Evolutionary conservation across 495 filamentous ascomycete species (phyloP).

Genomic region (Trypethelium eluteriae): DNA sequence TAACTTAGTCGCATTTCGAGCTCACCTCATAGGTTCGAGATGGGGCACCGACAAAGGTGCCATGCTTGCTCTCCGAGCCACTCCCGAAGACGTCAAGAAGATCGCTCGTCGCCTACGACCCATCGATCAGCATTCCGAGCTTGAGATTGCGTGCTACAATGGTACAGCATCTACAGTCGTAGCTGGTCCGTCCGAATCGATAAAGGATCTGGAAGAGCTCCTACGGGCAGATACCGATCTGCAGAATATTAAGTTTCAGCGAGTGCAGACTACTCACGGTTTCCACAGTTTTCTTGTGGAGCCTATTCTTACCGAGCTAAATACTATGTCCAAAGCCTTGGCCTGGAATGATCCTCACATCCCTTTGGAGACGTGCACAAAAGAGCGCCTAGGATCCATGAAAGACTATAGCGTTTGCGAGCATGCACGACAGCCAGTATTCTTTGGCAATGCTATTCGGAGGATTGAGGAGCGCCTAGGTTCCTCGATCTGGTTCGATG

Average conservation of each 20-base stretch:
- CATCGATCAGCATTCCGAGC: too few species aligned
- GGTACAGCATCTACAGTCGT: not conserved
- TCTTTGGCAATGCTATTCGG: not conserved
- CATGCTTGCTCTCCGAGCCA: conserved; percentile 42
- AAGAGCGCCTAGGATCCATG: not conserved
- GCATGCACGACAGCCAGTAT: not conserved
- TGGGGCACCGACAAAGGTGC: conserved; percentile 41
- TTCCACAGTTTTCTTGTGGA: not conserved
- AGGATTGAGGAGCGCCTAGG: not conserved
- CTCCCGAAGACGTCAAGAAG: not conserved
- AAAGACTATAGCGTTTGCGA: not conserved
- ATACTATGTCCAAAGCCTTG: not conserved
- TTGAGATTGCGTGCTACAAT: conserved; percentile 1
- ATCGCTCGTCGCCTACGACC: not conserved
- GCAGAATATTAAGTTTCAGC: not conserved
- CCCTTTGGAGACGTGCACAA: not conserved
- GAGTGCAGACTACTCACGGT: not conserved
- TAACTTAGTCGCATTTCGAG: conserved; percentile 37
- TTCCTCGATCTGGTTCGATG: not conserved
- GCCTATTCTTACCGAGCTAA: not conserved
- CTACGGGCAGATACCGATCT: not conserved
- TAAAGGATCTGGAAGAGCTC: not conserved
- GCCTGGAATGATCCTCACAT: not conserved
- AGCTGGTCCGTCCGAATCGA: not conserved
- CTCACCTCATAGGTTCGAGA: conserved; percentile 32